Conservation (phyloP, 805 yeast species). For the Yarrowia hollandica region DNA sequence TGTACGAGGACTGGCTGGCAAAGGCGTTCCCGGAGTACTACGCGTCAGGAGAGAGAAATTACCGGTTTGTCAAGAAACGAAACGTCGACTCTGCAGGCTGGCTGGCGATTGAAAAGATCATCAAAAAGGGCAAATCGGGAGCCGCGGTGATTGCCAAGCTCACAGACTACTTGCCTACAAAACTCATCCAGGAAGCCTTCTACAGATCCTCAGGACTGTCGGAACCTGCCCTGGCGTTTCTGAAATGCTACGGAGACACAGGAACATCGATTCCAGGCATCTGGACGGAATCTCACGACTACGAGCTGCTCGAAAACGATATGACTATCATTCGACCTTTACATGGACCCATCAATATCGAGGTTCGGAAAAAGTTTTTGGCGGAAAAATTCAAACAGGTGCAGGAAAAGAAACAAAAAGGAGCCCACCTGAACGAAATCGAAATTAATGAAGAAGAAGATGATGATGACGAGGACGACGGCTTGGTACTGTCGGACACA, state of each 20-base stretch:
- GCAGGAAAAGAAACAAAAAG: too few species aligned
- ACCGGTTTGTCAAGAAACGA: not conserved
- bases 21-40: conserved; percentile 4
- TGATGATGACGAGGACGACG: too few species aligned
- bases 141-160: not conserved
- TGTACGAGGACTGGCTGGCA: not conserved
- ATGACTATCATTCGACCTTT: not conserved
- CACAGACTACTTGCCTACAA: not conserved
- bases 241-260: not conserved
- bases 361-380: not conserved
- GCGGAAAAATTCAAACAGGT: too few species aligned
- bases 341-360: not conserved
- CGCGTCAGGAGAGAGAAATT: not conserved
- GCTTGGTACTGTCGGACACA: too few species aligned
- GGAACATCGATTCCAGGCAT: not conserved
- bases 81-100: not conserved
- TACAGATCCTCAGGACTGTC: not conserved
- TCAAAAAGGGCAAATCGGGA: not conserved
- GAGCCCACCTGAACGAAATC: too few species aligned
- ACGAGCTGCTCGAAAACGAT: not conserved
- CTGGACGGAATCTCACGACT: not conserved
- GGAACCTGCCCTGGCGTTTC: not conserved
- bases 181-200: conserved; percentile 5
- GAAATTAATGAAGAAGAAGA: too few species aligned
- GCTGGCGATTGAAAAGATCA: not conserved